Evolutionary conservation across 1,139 yeast genomes (phyloP).

Genomic region (Taiozyma sp.): DNA sequence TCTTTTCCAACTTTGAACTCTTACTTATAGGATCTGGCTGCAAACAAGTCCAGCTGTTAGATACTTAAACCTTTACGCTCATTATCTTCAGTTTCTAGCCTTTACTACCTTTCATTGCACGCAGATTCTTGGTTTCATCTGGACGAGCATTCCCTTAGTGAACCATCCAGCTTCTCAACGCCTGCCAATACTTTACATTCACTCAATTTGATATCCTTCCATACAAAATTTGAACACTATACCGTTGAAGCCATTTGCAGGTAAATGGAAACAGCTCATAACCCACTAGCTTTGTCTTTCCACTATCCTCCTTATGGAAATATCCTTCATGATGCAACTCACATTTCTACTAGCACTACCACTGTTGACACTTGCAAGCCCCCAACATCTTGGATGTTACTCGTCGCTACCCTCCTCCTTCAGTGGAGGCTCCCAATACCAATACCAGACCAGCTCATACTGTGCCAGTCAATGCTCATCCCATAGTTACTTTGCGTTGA

Average conservation of each 20-base stretch:
- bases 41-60: not conserved
- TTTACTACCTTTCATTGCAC: not conserved
- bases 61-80: not conserved
- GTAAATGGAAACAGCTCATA: not conserved
- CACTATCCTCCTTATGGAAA: not conserved
- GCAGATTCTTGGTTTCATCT: not conserved
- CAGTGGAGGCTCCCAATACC: conserved; percentile 31
- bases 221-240: not conserved
- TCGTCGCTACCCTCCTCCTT: conserved; percentile 30
- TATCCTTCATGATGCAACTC: not conserved
- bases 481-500: conserved; percentile 53
- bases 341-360: not conserved
- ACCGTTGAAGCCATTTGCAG: not conserved
- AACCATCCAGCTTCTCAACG: not conserved
- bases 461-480: conserved; percentile 45
- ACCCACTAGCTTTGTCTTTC: not conserved
- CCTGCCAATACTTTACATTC: not conserved
- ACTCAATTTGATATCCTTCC: not conserved
- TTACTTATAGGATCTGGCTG: too few relatives aligned
- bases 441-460: conserved; percentile 44
- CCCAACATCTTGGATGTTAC: conserved; percentile 27
- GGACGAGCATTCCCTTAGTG: not conserved
- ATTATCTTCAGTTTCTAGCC: not conserved
- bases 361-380: not conserved
- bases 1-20: too few relatives aligned